Base-by-base conservation (phyloP, 2,329 filamentous ascomycete genomes). In the Fusarium nurragi region DNA sequence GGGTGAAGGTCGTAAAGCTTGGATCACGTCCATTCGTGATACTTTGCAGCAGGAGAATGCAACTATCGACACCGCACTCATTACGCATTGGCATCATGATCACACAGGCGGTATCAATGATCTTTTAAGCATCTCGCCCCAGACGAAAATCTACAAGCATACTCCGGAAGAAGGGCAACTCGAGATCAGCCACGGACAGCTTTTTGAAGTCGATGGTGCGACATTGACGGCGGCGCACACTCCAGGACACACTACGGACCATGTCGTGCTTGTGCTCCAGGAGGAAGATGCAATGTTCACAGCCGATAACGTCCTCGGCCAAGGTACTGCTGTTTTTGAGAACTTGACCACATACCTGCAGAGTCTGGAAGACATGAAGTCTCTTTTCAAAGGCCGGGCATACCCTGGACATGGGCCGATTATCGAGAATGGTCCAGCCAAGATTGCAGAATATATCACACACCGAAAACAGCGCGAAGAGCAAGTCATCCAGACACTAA, bases 51-150 rank as follows among this genome's bases (percentile, higher is more conserved):
- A 86, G 22, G 91, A 97, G 74, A 84, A 88, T 22, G 90, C 90
- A 19, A 85, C 81, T 0, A 81, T 98, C 22, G 81, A 86, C n/a
- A 80, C 83, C 18, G 88, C 89, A 0, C 81, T 99, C 21, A 82
- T 99, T 45, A 96, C 94, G 0, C 95, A 99, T 76, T 97, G 94
- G 93, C 95, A 99, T 74, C 85, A 81, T 38, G 95, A 99, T 73
- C 95, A 99, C 74, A 84, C 89, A 8, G 86, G 88, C 22, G 95
- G 95, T 9, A 85, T 97, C 22, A 75, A 79, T 4, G 88, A 96
- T 70, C 80, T 97, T 1, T 79, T 88, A 18, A 76, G 79, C 14
- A 74, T 90, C 22, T 91, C 83, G n/a, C 90, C 91, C 0, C 74
- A 82, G 18, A 87, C 85, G 8, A 80, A 80, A 21, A 77, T 95